These are phyloP conservation scores for Fusarium domesticum DNA, from an alignment of 2,329 filamentous ascomycete species.

Conservation along the genomic window DNA sequence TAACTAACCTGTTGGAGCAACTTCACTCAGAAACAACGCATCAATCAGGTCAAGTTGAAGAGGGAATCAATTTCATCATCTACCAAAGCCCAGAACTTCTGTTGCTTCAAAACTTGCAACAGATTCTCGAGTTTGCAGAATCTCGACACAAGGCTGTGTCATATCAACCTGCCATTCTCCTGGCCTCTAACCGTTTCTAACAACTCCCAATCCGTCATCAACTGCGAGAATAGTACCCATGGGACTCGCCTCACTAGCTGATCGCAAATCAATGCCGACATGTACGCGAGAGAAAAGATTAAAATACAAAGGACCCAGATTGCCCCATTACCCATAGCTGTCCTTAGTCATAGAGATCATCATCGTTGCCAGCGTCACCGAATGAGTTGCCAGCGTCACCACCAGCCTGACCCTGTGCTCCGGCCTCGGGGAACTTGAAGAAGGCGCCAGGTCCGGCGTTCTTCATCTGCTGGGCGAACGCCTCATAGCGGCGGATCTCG, in stretches of 20 bases:
- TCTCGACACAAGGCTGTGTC: conserved; percentile 7
- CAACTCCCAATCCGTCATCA: conserved; percentile 35
- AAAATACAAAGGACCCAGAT: conserved; percentile 44
- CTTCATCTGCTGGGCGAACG: conserved; percentile 99
- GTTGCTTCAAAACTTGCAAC: conserved; percentile 13
- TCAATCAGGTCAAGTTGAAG: conserved; percentile 9
- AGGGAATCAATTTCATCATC: conserved; percentile 34
- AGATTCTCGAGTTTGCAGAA: conserved; percentile 7
- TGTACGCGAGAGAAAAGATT: conserved; percentile 41
- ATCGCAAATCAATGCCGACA: conserved; percentile 31
- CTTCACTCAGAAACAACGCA: background rate
- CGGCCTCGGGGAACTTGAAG: conserved; percentile 91
- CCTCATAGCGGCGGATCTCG: conserved; percentile 97
- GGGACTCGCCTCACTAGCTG: conserved; percentile 16
- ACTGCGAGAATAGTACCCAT: conserved; percentile 27
- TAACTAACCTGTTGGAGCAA: too few species aligned
- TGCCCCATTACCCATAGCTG: conserved; percentile 20
- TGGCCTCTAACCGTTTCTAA: conserved; percentile 33
- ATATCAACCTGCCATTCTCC: conserved; percentile 17
- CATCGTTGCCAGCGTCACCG: conserved; percentile 86
- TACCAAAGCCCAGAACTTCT: conserved; percentile 28
- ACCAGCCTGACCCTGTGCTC: conserved; percentile 60
- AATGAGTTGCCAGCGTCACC: conserved; percentile 62
- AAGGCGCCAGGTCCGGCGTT: conserved; percentile 91
- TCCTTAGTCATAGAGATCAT: conserved; percentile 90